Base-by-base conservation (phyloP, 352 stramenopile genomes). In the Sclerospora graminicola region DNA sequence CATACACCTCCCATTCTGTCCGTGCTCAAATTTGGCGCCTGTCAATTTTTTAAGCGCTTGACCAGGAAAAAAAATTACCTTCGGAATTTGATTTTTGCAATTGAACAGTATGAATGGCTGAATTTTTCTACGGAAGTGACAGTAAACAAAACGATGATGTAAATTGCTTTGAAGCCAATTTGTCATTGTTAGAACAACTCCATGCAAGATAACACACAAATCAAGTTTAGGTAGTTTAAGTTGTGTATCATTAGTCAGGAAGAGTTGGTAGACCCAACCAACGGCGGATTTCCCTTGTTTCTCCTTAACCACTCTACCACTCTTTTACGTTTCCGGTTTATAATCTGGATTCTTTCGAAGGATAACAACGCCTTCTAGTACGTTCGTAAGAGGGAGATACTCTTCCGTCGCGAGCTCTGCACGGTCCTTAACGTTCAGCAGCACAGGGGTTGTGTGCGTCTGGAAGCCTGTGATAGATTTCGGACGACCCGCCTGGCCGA, bases 391-490 rank as follows among this genome's bases (percentile, higher is more conserved):
- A 26, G 89, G 82, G 26, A 98, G 61, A 54, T 98, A 98, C 61
- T 99, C 95, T 48, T 98, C 93, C 14, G 94, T 98, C 36, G 94
- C 96, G 11, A 99, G 75, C 69, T 99, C 97, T 27, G 96, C 96
- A 45, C 96, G 89, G 63, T 99, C 96, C 62, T 97, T 96, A 23
- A 97, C 80, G 48, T 94, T 96, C 28, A 99, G 76, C 55, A 99
- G 72, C 39, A 99, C 97, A 31, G 97, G 97, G 26, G 96, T 98
- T 43, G 92, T 98, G 70, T 99, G 97, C 32, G 96, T 99, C 63
- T 99, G 97, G 70, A 99, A 99, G 41, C 97, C 97, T 39, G 97
- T 99, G 51, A 99, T 99, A 36, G 95, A 97, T 77, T 99, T 99
- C 10, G 96, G 96, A 26, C 96, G 95, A 63, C 97, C 97, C 7